These are phyloP conservation scores for Rhodomyrtus tomentosa DNA, from an alignment of 345 rosid species.

Conservation along the genomic window DNA sequence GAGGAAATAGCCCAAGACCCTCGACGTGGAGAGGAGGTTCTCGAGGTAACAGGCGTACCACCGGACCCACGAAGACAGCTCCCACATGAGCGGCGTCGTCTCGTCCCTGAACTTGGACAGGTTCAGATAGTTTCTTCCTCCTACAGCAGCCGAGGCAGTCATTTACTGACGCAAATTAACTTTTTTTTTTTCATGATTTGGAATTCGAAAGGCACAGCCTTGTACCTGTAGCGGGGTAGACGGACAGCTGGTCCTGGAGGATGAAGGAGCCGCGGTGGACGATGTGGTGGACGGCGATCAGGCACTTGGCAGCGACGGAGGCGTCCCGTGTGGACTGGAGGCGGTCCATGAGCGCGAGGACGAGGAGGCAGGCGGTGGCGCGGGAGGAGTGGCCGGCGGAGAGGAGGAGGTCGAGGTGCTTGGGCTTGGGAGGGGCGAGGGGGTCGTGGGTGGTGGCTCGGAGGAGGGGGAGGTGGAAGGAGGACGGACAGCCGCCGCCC, in stretches of 20 bases:
- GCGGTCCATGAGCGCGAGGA: conserved; percentile 76
- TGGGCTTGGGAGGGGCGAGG: conserved; percentile 37
- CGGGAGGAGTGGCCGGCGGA: conserved; percentile 67
- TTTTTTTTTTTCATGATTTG: background rate
- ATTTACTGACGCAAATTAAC: background rate
- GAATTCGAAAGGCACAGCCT: background rate
- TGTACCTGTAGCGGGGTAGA: conserved; percentile 52
- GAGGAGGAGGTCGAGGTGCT: conserved; percentile 43
- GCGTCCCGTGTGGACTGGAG: conserved; percentile 69
- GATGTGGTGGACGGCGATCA: conserved; percentile 55
- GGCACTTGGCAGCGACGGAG: conserved; percentile 69
- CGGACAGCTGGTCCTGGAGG: conserved; percentile 80
- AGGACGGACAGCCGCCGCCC: conserved; percentile 2
- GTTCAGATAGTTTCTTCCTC: conserved; percentile 81
- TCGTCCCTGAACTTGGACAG: conserved; percentile 67
- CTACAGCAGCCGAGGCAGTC: conserved; percentile 15
- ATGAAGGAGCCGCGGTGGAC: conserved; percentile 65
- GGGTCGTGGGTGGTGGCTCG: conserved; percentile 78
- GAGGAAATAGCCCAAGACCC: conserved; percentile 50
- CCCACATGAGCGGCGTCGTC: conserved; percentile 49
- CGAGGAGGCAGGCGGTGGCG: conserved; percentile 53
- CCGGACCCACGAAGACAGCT: conserved; percentile 76
- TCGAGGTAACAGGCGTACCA: conserved; percentile 80
- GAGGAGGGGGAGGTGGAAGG: conserved; percentile 51
- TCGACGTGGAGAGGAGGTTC: conserved; percentile 48